These are phyloP conservation scores for Cordyceps tenuipes DNA, from an alignment of 2,329 filamentous ascomycete species.

Conservation along the genomic window DNA sequence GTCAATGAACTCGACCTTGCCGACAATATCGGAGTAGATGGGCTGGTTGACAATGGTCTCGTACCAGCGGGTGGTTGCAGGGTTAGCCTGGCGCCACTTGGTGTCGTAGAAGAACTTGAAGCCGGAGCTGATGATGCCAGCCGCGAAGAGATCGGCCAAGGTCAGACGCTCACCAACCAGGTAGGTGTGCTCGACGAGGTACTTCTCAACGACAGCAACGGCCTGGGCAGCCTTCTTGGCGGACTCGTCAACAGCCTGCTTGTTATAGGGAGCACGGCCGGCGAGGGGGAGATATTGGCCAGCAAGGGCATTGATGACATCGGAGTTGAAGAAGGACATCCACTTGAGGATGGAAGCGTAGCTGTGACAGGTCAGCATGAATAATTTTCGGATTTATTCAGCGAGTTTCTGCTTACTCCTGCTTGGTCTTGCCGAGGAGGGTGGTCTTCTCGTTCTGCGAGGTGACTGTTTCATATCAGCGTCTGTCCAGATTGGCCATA, in stretches of 20 bases:
- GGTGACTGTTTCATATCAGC: constrained; percentile 59
- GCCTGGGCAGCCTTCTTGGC: constrained; percentile 61
- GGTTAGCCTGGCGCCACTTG: constrained; percentile 73
- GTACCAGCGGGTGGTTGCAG: constrained; percentile 88
- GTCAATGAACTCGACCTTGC: constrained; percentile 71
- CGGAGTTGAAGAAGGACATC: constrained; percentile 93
- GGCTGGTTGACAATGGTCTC: constrained; percentile 88
- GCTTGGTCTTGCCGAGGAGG: constrained; percentile 98
- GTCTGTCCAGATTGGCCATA: constrained; percentile 22
- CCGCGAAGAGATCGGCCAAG: constrained; percentile 85
- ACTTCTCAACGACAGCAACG: constrained; percentile 68
- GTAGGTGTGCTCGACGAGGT: constrained; percentile 90
- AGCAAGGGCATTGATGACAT: constrained; percentile 66
- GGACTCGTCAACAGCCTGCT: constrained; percentile 85
- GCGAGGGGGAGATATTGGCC: constrained; percentile 81
- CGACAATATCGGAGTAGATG: constrained; percentile 74
- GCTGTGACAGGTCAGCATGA: constrained; percentile 27
- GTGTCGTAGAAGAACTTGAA: constrained; percentile 95
- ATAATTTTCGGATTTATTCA: background rate
- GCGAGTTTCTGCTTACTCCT: constrained; percentile 58
- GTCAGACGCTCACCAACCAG: constrained; percentile 96
- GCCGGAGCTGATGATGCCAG: constrained; percentile 71
- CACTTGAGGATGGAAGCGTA: constrained; percentile 96
- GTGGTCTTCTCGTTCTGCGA: constrained; percentile 99
- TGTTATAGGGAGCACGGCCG: constrained; percentile 85